A percentile compares a stretch with the other conserved stretches of the same genome.
Conservation (phyloP, 371 early-diverging fungal genomes). For the Mucor circinelloides region DNA sequence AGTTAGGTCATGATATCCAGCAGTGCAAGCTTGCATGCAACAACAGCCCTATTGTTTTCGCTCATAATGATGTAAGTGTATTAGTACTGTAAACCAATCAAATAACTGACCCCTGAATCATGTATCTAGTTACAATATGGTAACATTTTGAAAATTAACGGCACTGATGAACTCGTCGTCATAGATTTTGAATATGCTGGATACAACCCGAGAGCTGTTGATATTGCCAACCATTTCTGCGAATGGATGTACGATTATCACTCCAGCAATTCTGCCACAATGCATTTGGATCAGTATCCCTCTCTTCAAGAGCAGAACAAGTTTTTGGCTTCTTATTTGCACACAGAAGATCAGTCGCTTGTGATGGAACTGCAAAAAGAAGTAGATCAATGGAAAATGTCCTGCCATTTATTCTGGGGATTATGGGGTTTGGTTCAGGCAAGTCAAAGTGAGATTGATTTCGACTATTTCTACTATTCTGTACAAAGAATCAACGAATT, state of each 20-base stretch:
- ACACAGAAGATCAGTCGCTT: constrained; percentile 20
- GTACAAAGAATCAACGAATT: constrained; percentile 54
- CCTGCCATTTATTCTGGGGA: constrained; percentile 80
- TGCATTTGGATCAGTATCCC: constrained; percentile 58
- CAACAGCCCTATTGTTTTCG: constrained; percentile 74
- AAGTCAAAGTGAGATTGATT: constrained; percentile 77
- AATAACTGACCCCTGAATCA: not conserved
- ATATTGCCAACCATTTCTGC: constrained; percentile 90
- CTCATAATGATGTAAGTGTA: constrained; percentile 78
- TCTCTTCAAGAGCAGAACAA: constrained; percentile 52
- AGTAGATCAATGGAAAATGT: constrained; percentile 55
- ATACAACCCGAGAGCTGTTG: constrained; percentile 80
- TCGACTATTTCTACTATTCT: constrained; percentile 77
- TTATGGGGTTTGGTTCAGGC: constrained; percentile 87
- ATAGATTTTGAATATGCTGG: constrained; percentile 89
- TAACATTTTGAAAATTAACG: constrained; percentile 36
- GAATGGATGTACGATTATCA: constrained; percentile 90
- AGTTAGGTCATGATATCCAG: constrained; percentile 50
- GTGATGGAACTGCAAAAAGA: constrained; percentile 24
- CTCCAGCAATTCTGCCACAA: constrained; percentile 51
- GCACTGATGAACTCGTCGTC: constrained; percentile 31
- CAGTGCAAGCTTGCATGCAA: constrained; percentile 41
- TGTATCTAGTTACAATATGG: constrained; percentile 33
- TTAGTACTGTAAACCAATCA: not conserved
- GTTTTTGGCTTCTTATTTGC: constrained; percentile 71